Base-by-base conservation (phyloP, 23 red algal genomes). In the Pyropia haitanensis region DNA sequence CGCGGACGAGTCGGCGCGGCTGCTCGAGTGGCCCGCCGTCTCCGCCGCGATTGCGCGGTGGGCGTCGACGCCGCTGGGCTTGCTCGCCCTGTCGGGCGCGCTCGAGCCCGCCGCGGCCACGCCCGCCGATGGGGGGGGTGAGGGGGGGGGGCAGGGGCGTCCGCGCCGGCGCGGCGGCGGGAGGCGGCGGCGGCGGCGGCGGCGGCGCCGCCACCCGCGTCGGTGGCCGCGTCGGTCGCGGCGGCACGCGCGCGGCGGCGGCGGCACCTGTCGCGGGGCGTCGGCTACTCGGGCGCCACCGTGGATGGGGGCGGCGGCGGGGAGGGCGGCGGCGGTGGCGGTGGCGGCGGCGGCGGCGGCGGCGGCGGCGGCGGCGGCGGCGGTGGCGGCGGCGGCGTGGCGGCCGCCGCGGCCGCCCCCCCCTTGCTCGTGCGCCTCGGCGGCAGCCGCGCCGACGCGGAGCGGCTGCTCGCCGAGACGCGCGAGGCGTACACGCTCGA, bases 21-120 rank as follows among this genome's bases (percentile, higher is more conserved):
- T 90, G 46, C 51, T 90, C 21, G 86, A 90, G 17, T 90, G 86
- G 86, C 66, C 75, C 23, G 61, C 51, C 18, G 34, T 90, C 14
- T 77, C 75, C 14, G 32, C 51, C 5, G 68, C 53, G 3, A 67
- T 90, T 20, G 59, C 53, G 14, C 18, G 68, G 26, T 53, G 64
- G 19, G 68, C 86, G 5, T 63, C 49, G 24, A 90, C 86, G n/a
- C 53, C 69, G 18, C 76, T 80, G 21, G 77, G 75, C 19, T 12
- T 46, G 39, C 39, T 46, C 10, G 39, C 39, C 39, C 39, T 46
- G 39, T 46, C 39, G 10, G 39, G 39, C 10, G 39, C 39, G 10
- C 39, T 46, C 7, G 39, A 46, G 39, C 39, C 39, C 10, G 39
- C 39, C 39, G 39, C 39, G 4, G 39, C 39, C 5, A 9, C 7